Conservation (phyloP, 1,139 yeast species). For the Pichia sp. region DNA sequence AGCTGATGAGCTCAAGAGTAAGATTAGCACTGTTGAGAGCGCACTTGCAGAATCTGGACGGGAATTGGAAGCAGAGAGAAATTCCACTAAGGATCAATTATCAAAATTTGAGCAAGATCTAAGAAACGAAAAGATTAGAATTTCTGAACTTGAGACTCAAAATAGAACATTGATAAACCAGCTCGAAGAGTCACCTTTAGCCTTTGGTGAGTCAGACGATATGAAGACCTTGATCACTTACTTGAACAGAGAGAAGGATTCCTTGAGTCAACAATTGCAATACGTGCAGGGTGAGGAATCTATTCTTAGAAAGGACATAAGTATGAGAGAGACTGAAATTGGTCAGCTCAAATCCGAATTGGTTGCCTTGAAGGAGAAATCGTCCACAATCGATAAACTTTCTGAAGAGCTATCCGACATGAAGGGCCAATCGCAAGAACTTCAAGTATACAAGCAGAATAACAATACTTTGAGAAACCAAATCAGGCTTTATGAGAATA, state of each 20-base stretch:
- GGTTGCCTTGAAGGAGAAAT: slow-evolving; percentile 30
- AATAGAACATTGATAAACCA: slow-evolving; percentile 65
- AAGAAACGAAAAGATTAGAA: slow-evolving; percentile 36
- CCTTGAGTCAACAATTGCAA: slow-evolving; percentile 53
- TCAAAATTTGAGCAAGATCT: slow-evolving; percentile 47
- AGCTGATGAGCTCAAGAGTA: slow-evolving; percentile 31
- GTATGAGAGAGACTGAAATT: slow-evolving; percentile 36
- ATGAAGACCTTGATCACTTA: slow-evolving; percentile 52
- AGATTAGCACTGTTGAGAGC: slow-evolving; percentile 31
- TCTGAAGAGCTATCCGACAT: slow-evolving; percentile 47
- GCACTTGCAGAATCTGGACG: slow-evolving; percentile 24
- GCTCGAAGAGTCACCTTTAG: slow-evolving; percentile 38
- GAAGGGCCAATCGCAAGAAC: slow-evolving; percentile 55
- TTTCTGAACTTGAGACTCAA: slow-evolving; percentile 56
- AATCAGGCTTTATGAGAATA: slow-evolving; percentile 27
- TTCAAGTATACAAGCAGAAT: slow-evolving; percentile 68
- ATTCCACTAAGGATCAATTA: slow-evolving; percentile 39
- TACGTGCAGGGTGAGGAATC: slow-evolving; percentile 43
- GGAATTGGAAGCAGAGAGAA: slow-evolving; percentile 30
- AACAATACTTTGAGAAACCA: slow-evolving; percentile 62
- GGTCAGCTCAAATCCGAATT: slow-evolving; percentile 40
- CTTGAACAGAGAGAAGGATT: slow-evolving; percentile 72
- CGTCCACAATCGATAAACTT: slow-evolving; percentile 34
- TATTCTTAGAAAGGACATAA: slow-evolving; percentile 38
- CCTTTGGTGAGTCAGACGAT: slow-evolving; percentile 28